Conservation (phyloP, 2,329 filamentous ascomycete species). For the Lasiodiplodia hormozganensis region DNA sequence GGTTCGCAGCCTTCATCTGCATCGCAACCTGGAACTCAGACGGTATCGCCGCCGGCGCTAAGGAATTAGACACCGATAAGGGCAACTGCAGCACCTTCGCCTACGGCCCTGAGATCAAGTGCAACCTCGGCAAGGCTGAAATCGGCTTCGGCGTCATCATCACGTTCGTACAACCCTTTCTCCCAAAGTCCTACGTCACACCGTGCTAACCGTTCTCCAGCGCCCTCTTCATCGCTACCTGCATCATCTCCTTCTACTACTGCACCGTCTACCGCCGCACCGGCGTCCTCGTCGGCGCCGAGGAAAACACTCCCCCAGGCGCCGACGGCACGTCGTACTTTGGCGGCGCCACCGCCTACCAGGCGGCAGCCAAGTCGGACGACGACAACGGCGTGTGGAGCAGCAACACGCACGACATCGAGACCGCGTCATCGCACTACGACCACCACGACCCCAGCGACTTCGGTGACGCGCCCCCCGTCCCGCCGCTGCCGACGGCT, state of each 20-base stretch:
- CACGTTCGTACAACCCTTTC: constrained; percentile 52
- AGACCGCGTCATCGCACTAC: constrained; percentile 41
- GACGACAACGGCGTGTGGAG: constrained; percentile 52
- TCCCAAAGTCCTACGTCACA: neutral
- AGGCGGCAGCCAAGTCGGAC: constrained; percentile 19
- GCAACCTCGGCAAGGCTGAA: constrained; percentile 62
- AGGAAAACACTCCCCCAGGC: constrained; percentile 23
- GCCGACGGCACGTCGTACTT: constrained; percentile 34
- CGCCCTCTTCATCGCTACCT: constrained; percentile 61
- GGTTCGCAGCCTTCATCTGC: constrained; percentile 65
- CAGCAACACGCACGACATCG: constrained; percentile 49
- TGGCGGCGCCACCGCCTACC: constrained; percentile 18
- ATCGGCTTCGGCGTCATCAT: constrained; percentile 64
- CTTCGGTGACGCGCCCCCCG: constrained; percentile 21
- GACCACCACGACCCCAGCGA: constrained; percentile 52
- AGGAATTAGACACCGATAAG: constrained; percentile 48
- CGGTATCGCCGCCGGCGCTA: constrained; percentile 60
- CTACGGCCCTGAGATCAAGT: constrained; percentile 62
- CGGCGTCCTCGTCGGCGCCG: constrained; percentile 58
- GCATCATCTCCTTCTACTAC: constrained; percentile 61
- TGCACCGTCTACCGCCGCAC: constrained; percentile 64
- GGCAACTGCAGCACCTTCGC: constrained; percentile 62
- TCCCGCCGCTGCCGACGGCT: constrained; percentile 16
- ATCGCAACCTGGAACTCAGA: constrained; percentile 63
- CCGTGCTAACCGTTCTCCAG: constrained; percentile 40